Evolutionary conservation across 164 flowering plant species (phyloP).

Genomic region (grape (Vitis vinifera)): DNA sequence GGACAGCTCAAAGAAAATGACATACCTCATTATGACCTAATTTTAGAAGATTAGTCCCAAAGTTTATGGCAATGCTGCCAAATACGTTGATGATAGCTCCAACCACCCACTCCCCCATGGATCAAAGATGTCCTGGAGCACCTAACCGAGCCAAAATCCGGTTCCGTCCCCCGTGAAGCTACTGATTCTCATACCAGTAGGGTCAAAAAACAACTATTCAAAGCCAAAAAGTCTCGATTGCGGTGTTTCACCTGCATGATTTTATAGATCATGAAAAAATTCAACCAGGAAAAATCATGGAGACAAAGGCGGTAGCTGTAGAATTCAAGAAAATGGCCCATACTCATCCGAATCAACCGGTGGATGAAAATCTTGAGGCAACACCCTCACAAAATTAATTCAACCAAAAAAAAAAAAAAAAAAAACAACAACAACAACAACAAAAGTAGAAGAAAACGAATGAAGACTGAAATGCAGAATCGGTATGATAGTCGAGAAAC

Average conservation of each 20-base stretch:
- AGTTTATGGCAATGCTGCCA: slow-evolving; percentile 94
- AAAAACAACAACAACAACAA: too few species aligned
- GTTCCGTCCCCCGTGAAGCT: slow-evolving; percentile 2
- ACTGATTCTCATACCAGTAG: slow-evolving; percentile 6
- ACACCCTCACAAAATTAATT: too few species aligned
- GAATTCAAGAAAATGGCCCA: neutral
- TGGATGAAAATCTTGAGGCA: neutral
- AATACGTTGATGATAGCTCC: slow-evolving; percentile 90
- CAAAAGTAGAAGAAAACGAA: too few species aligned
- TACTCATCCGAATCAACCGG: too few species aligned
- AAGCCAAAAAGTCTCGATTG: neutral
- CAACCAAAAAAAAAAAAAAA: too few species aligned
- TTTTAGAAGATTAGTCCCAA: slow-evolving; percentile 96
- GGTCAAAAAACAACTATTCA: neutral
- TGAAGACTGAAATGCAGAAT: too few species aligned
- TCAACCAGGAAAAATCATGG: neutral
- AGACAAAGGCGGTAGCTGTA: neutral
- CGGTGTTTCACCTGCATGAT: slow-evolving; percentile 9
- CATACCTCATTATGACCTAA: slow-evolving; percentile 88
- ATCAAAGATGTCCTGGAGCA: slow-evolving; percentile 18
- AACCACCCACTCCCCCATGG: slow-evolving; percentile 94
- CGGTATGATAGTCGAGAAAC: too few species aligned
- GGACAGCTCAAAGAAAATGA: neutral
- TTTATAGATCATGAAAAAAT: slow-evolving; percentile 3
- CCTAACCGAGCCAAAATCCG: slow-evolving; percentile 9